phyloP scores from a whole-genome alignment of 2,329 filamentous ascomycete genomes.

The Calonectria montana region DNA sequence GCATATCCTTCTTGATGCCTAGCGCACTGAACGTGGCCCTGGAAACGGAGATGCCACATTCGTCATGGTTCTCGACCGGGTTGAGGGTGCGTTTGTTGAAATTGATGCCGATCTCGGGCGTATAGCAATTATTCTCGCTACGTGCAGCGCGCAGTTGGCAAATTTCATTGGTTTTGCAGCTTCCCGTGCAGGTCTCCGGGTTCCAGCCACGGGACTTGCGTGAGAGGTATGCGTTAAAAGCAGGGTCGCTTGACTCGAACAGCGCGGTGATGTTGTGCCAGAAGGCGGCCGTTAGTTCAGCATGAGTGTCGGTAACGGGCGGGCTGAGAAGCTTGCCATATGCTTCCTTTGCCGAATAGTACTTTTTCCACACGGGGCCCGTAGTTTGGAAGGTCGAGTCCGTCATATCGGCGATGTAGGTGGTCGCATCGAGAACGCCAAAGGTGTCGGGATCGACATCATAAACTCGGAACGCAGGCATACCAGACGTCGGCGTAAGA shows the following conservation, averaged over 20 bases:
- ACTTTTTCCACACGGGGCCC: conserved; percentile 63
- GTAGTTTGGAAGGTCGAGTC: conserved; percentile 54
- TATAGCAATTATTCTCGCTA: conserved; percentile 63
- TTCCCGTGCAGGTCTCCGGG: conserved; percentile 52
- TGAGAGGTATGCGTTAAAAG: conserved; percentile 60
- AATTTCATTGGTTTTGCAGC: conserved; percentile 59
- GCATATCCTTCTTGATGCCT: conserved; percentile 35
- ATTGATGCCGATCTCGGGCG: conserved; percentile 49
- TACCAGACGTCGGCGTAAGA: conserved; percentile 65
- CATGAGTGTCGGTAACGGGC: conserved; percentile 49
- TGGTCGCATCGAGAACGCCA: conserved; percentile 63
- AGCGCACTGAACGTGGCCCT: conserved; percentile 43
- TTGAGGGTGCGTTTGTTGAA: conserved; percentile 46
- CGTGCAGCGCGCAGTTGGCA: conserved; percentile 65
- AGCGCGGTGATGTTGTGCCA: conserved; percentile 68
- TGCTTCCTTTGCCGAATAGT: conserved; percentile 66
- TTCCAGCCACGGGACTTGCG: conserved; percentile 61
- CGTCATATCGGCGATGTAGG: conserved; percentile 65
- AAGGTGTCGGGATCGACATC: conserved; percentile 68
- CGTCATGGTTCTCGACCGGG: conserved; percentile 34
- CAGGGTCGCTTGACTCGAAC: conserved; percentile 55
- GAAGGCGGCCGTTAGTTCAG: conserved; percentile 66
- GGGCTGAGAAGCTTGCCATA: conserved; percentile 61
- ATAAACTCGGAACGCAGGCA: conserved; percentile 69
- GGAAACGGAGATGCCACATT: conserved; percentile 46